A percentile compares a stretch with the other conserved stretches of the same genome.
Evolutionary conservation across 108 stramenopile species (phyloP).

Genomic region (Nitzschia sp.): DNA sequence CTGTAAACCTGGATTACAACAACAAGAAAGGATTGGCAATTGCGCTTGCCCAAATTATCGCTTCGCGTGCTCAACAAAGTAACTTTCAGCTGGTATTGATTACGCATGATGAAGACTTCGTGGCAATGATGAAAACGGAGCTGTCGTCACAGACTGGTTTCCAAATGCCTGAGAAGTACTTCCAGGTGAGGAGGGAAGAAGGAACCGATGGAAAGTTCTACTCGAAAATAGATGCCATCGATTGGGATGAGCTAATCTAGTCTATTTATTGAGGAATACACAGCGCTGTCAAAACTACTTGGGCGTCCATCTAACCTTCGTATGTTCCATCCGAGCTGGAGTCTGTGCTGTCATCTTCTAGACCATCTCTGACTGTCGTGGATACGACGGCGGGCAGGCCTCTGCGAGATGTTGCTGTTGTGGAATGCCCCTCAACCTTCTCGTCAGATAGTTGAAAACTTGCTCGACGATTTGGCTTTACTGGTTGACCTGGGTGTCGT

Average conservation of each 20-base stretch:
- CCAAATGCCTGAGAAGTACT: conserved; percentile 94
- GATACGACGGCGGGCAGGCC: too few species aligned
- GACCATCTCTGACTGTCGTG: too few species aligned
- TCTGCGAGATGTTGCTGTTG: too few species aligned
- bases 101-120: conserved; percentile 99
- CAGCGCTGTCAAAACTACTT: too few species aligned
- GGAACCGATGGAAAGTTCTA: conserved; percentile 76
- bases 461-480: conserved; percentile 35
- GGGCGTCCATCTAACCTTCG: too few species aligned
- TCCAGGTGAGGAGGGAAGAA: conserved; percentile 87
- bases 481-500: background rate
- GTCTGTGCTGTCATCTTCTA: too few species aligned
- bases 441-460: conserved; percentile 24
- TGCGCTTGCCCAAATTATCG: conserved; percentile 93
- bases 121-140: conserved; percentile 89
- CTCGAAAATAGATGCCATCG: conserved; percentile 80
- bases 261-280: background rate
- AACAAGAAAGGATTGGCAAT: conserved; percentile 94
- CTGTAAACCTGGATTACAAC: conserved; percentile 89
- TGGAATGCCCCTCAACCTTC: too few species aligned
- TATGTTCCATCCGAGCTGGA: too few species aligned
- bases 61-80: conserved; percentile 75
- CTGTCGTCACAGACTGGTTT: conserved; percentile 80
- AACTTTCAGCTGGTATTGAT: conserved; percentile 98
- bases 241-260: conserved; percentile 74